Base-by-base conservation (phyloP, 345 rosid species). In the Tarenaya hassleriana region DNA sequence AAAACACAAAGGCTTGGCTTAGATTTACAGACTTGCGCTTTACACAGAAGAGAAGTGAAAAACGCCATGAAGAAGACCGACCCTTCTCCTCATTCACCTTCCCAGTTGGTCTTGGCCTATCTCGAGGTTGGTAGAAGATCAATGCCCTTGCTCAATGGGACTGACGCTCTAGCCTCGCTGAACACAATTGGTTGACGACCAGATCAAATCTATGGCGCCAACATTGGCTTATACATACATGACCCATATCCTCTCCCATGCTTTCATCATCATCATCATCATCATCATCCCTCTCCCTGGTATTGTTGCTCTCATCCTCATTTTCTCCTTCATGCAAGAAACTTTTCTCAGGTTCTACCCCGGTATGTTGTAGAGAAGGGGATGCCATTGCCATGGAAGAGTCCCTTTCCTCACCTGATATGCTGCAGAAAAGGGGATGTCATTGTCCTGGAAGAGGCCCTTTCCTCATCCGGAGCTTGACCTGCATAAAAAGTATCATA, bases 111-210 rank as follows among this genome's bases (percentile, higher is more conserved):
- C 67, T 50, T 68, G 59, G 43, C 87, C 85, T 49, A 80, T 71
- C 70, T 82, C 45, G 76, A 73, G 15, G 85, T 82, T n/a, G 86
- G 83, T 46, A 78, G 68, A 47, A 85, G 69, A 62, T 79, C 84
- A 8, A 73, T 71, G 40, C 74, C 56, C 63, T 57, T 57, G 52
- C 9, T 50, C 81, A 49, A 59, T 66, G 29, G 52, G 58, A 8
- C 79, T 55, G 63, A 61, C 46, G 15, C 1, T 69, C 70, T 77
- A 13, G 59, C 59, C 57, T 74, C 84, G 53, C 67, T 4, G 74
- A 47, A 62, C 51, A 72, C 17, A 58, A 44, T 11, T 61, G 73
- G 60, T 69, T 68, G 44, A 27, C 54, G 31, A 56, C 70, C 40
- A 9, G 40, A 39, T 62, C 73, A 31, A 58, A 50, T 60, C 61